Evolutionary conservation across 2,329 filamentous ascomycete species (phyloP).

Genomic region (Mycosphaerella sp.): DNA sequence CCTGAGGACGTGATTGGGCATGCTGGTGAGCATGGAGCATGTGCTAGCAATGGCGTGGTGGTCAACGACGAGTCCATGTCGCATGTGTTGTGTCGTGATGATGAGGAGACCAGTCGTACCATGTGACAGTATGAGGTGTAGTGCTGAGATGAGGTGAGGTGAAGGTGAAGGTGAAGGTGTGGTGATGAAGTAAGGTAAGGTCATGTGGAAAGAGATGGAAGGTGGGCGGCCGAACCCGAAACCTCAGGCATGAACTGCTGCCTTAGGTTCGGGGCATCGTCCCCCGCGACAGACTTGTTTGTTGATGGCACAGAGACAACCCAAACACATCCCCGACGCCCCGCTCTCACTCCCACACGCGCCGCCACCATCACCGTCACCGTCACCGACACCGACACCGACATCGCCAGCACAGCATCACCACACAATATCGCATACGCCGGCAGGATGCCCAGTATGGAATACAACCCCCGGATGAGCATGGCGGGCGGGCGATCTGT

Average conservation of each 20-base stretch:
- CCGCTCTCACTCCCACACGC: neutral
- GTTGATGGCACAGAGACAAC: neutral
- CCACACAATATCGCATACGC: slow-evolving; percentile 9
- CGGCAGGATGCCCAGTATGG: slow-evolving; percentile 37
- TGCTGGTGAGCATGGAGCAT: neutral
- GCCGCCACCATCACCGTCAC: no score
- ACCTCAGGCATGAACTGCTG: no score
- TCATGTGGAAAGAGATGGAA: no score
- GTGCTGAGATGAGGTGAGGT: neutral
- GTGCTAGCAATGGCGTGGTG: no score
- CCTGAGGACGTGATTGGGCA: neutral
- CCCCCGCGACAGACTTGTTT: neutral
- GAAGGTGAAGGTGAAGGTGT: neutral
- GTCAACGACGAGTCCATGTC: neutral
- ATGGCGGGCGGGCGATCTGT: slow-evolving; percentile 39
- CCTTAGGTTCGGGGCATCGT: neutral
- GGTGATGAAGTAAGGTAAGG: no score
- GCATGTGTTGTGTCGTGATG: neutral
- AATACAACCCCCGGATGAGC: slow-evolving; percentile 48
- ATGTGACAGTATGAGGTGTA: no score
- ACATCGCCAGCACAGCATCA: slow-evolving; percentile 2
- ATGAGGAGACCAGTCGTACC: no score
- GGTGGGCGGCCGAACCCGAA: no score
- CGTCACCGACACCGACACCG: neutral
- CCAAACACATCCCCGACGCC: no score